phyloP scores from a whole-genome alignment of 2,329 filamentous ascomycete species.

The Aspergillus oerlinghausenensis region DNA sequence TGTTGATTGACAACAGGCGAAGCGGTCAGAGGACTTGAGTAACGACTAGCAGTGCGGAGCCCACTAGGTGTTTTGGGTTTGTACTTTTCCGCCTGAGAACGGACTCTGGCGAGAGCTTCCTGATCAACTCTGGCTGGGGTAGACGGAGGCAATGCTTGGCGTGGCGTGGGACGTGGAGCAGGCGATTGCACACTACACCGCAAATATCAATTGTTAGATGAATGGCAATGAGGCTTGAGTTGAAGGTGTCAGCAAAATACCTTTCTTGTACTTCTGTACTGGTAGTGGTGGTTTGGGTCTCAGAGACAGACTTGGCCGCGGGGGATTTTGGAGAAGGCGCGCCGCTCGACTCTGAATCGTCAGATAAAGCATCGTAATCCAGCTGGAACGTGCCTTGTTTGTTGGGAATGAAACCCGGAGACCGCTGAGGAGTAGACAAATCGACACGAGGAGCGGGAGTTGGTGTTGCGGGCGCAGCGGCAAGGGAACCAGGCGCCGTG shows the following conservation, averaged over 20 bases:
- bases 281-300: slow-evolving; percentile 1
- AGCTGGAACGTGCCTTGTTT: slow-evolving; percentile 24
- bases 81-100: slow-evolving; percentile 37
- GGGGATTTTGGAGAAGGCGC: slow-evolving; percentile 8
- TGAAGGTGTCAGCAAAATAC: slow-evolving; percentile 1
- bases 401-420: slow-evolving; percentile 21
- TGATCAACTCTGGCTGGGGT: slow-evolving; percentile 21
- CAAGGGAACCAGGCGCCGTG: slow-evolving; percentile 1
- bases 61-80: slow-evolving; percentile 42
- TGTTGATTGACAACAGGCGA: slow-evolving; percentile 8
- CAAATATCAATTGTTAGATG: slow-evolving; percentile 4
- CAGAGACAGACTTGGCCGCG: slow-evolving; percentile 3
- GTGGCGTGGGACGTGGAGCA: slow-evolving; percentile 10
- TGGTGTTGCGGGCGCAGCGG: slow-evolving; percentile 12
- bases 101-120: slow-evolving; percentile 32
- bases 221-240: not conserved
- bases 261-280: slow-evolving; percentile 9
- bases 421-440: slow-evolving; percentile 4
- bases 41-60: slow-evolving; percentile 33
- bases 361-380: slow-evolving; percentile 28
- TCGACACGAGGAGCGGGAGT: slow-evolving; percentile 7
- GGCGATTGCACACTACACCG: slow-evolving; percentile 5
- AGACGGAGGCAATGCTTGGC: slow-evolving; percentile 10
- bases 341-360: slow-evolving; percentile 17
- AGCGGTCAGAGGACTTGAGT: slow-evolving; percentile 19